phyloP scores from a whole-genome alignment of 1,284 basidiomycete species.

The Coriolopsis trogii region DNA sequence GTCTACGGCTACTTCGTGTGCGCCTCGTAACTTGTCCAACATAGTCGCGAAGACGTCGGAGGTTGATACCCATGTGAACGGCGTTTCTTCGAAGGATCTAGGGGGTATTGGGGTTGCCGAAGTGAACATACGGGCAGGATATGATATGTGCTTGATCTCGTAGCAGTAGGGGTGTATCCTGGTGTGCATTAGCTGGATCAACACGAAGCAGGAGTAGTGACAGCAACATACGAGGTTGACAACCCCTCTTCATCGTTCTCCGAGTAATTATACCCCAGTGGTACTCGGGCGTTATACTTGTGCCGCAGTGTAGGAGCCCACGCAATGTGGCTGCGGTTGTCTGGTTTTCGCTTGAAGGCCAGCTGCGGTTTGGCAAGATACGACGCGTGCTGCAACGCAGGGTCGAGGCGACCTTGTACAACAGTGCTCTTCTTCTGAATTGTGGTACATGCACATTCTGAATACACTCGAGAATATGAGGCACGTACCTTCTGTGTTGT shows the following conservation, averaged over 20 bases:
- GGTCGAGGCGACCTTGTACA: conserved; percentile 49
- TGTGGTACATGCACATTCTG: no score
- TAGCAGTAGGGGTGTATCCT: conserved; percentile 81
- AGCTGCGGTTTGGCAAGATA: conserved; percentile 82
- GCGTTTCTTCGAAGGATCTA: conserved; percentile 65
- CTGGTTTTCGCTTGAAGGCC: conserved; percentile 58
- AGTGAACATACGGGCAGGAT: conserved; percentile 73
- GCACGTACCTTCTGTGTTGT: conserved; percentile 33
- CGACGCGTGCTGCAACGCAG: conserved; percentile 68
- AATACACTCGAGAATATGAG: no score
- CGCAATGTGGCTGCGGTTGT: conserved; percentile 55
- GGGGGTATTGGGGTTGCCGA: conserved; percentile 50
- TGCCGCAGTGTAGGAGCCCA: conserved; percentile 68
- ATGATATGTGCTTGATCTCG: conserved; percentile 74
- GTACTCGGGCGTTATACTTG: conserved; percentile 82
- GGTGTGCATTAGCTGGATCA: not conserved
- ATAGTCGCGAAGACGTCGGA: conserved; percentile 59
- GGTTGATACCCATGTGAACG: conserved; percentile 78
- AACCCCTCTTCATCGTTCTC: conserved; percentile 45
- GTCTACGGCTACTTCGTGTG: conserved; percentile 90
- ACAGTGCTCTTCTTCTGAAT: conserved; percentile 36
- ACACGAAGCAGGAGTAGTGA: not conserved
- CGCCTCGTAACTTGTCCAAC: conserved; percentile 65
- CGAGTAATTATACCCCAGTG: conserved; percentile 63
- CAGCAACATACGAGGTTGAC: conserved; percentile 32